Evolutionary conservation across 306 rosid species (phyloP).

Genomic region (Dryas alaskensis): DNA sequence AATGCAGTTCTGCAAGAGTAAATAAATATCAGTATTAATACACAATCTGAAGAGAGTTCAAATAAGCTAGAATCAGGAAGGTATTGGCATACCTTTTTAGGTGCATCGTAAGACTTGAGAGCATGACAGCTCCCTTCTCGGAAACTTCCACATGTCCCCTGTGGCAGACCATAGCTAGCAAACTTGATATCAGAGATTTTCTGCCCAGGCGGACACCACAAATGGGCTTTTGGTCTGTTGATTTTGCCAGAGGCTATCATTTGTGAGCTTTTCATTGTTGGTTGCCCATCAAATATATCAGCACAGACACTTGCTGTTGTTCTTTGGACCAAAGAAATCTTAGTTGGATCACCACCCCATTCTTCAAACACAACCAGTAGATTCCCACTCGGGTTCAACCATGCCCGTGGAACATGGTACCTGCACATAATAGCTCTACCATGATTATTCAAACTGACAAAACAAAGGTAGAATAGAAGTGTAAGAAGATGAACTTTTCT

Average conservation of each 20-base stretch:
- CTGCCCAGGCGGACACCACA: slow-evolving; percentile 58
- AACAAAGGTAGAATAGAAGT: background rate
- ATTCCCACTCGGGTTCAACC: slow-evolving; percentile 70
- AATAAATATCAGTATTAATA: background rate
- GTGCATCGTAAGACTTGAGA: slow-evolving; percentile 53
- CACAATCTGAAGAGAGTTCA: background rate
- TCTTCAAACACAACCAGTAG: slow-evolving; percentile 83
- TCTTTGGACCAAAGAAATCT: slow-evolving; percentile 70
- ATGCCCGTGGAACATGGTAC: slow-evolving; percentile 91
- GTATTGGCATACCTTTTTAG: slow-evolving; percentile 43
- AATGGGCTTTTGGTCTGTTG: slow-evolving; percentile 48
- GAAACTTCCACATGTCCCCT: slow-evolving; percentile 55
- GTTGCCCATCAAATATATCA: slow-evolving; percentile 58
- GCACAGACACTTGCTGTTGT: slow-evolving; percentile 51
- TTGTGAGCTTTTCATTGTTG: slow-evolving; percentile 36
- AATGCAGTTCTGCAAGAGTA: slow-evolving; percentile 50
- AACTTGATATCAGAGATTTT: slow-evolving; percentile 53
- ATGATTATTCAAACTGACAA: slow-evolving; percentile 6
- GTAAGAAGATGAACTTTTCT: slow-evolving; percentile 26
- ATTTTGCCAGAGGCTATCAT: slow-evolving; percentile 37
- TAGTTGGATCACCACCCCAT: slow-evolving; percentile 79
- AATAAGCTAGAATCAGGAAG: background rate
- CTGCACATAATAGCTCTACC: slow-evolving; percentile 42
- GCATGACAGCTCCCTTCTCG: slow-evolving; percentile 57
- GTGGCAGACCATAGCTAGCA: slow-evolving; percentile 65